phyloP scores from a whole-genome alignment of 2,329 filamentous ascomycete genomes.

The Fusarium torreyae region DNA sequence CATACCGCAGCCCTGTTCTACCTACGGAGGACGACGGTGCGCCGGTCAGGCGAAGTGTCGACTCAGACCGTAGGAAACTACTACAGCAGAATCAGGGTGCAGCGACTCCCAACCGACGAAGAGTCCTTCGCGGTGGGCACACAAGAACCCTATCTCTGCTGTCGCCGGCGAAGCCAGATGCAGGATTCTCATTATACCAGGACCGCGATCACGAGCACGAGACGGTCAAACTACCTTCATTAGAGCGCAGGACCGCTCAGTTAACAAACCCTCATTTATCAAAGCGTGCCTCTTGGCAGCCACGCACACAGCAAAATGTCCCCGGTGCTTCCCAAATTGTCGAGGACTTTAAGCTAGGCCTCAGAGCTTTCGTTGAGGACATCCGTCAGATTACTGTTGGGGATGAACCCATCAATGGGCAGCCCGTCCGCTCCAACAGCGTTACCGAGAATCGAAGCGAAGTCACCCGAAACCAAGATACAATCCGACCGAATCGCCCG shows the following conservation, averaged over 20 bases:
- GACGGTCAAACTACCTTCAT: constrained; percentile 46
- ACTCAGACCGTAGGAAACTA: constrained; percentile 81
- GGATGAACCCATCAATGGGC: constrained; percentile 83
- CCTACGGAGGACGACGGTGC: constrained; percentile 53
- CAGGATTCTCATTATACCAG: constrained; percentile 61
- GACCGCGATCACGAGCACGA: constrained; percentile 53
- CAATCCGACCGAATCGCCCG: constrained; percentile 61
- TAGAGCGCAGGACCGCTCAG: constrained; percentile 55
- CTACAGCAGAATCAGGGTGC: constrained; percentile 66
- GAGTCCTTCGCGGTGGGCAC: constrained; percentile 78
- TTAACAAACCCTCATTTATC: constrained; percentile 59
- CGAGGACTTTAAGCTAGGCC: constrained; percentile 88
- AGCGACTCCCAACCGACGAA: constrained; percentile 64
- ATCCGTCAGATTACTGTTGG: constrained; percentile 95
- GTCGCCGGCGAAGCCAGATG: constrained; percentile 72
- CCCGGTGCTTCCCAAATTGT: constrained; percentile 81
- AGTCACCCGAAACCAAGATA: constrained; percentile 60
- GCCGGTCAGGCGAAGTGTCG: constrained; percentile 62
- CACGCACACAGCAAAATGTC: constrained; percentile 62
- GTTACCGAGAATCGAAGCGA: constrained; percentile 43
- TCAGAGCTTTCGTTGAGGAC: constrained; percentile 97
- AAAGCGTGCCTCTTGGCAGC: constrained; percentile 74
- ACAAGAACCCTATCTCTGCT: constrained; percentile 82
- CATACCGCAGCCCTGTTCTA: constrained; percentile 60
- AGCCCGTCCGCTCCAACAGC: constrained; percentile 42